phyloP scores from a whole-genome alignment of 148 eudicot genomes.

The Vaccinium vitisidaea region DNA sequence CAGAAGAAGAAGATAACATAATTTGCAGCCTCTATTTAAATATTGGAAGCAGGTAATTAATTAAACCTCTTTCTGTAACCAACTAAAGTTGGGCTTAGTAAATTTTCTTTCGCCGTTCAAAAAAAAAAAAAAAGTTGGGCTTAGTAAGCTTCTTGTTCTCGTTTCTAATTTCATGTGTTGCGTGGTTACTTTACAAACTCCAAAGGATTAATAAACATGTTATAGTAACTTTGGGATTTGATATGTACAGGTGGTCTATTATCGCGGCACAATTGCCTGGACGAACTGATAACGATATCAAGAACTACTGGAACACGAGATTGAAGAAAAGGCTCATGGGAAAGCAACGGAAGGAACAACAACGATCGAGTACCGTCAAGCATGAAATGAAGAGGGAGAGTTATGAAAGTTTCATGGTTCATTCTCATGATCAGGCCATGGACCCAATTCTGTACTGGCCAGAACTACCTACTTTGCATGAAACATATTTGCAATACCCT shows the following conservation, averaged over 20 bases:
- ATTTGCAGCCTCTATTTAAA: conserved; percentile 50
- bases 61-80: not conserved
- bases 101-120: not conserved
- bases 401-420: conserved; percentile 20
- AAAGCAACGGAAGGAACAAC: conserved; percentile 44
- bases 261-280: conserved; percentile 72
- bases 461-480: conserved; percentile 22
- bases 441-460: conserved; percentile 37
- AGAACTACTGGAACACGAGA: conserved; percentile 75
- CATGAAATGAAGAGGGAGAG: conserved; percentile 44
- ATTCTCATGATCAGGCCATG: conserved; percentile 20
- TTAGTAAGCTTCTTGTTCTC: no score
- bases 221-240: not conserved
- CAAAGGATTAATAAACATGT: not conserved
- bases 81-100: not conserved
- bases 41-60: conserved; percentile 55
- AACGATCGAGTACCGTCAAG: conserved; percentile 22
- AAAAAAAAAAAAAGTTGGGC: not conserved
- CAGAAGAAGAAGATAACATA: conserved; percentile 60
- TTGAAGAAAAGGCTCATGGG: conserved; percentile 60
- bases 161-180: no score
- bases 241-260: conserved; percentile 60
- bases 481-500: conserved; percentile 24
- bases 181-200: not conserved
- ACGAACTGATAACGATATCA: conserved; percentile 68